These are phyloP conservation scores for Petasospora fabianii DNA, from an alignment of 1,139 yeast species.

Conservation along the genomic window DNA sequence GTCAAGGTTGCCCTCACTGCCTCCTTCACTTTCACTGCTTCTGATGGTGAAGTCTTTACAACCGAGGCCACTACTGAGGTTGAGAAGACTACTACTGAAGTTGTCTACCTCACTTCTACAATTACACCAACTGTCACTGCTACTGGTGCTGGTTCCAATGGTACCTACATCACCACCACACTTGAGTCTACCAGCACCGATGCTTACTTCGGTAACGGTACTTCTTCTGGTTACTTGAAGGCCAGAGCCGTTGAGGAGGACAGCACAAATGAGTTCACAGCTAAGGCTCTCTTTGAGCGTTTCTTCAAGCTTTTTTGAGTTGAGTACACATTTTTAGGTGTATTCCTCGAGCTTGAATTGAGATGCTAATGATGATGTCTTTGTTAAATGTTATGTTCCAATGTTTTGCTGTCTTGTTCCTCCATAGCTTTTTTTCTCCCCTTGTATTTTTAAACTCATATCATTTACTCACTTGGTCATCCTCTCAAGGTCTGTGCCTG, in stretches of 20 bases:
- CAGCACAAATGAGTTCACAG: conserved; percentile 16
- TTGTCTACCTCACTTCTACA: conserved; percentile 20
- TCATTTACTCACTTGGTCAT: too few relatives aligned
- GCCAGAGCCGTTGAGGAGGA: conserved; percentile 21
- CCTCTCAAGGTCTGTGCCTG: too few relatives aligned
- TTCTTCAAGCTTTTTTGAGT: conserved; percentile 22
- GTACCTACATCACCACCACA: conserved; percentile 17
- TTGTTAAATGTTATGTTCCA: too few relatives aligned
- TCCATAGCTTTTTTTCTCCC: too few relatives aligned
- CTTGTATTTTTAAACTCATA: too few relatives aligned
- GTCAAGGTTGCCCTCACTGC: conserved; percentile 20
- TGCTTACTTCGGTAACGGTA: conserved; percentile 34
- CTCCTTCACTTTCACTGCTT: conserved; percentile 23
- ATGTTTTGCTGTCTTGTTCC: too few relatives aligned
- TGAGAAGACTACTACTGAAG: conserved; percentile 24
- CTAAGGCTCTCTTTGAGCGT: conserved; percentile 28
- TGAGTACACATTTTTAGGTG: too few relatives aligned
- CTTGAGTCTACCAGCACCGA: conserved; percentile 25
- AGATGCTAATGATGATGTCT: too few relatives aligned
- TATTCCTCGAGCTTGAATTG: too few relatives aligned
- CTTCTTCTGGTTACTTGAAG: conserved; percentile 28
- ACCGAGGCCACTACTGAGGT: conserved; percentile 24
- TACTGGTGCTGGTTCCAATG: conserved; percentile 20
- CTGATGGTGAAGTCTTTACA: conserved; percentile 23
- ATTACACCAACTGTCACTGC: conserved; percentile 25